Conservation (phyloP, 495 filamentous ascomycete genomes). For the Penicillium riverlandense region DNA sequence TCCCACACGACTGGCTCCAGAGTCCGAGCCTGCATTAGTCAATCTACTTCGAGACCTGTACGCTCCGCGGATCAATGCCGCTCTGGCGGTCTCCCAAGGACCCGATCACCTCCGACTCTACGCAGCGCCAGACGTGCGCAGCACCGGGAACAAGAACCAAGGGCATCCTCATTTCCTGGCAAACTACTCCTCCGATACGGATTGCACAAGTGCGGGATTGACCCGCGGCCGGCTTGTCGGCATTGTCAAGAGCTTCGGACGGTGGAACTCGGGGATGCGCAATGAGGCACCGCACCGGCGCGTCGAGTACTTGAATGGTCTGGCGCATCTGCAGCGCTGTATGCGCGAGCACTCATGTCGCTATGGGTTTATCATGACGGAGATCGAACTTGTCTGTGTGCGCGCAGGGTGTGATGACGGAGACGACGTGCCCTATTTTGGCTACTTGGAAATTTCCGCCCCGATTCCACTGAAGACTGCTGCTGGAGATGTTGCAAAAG, state of each 20-base stretch:
- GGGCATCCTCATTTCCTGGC: constrained; percentile 57
- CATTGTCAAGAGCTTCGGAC: constrained; percentile 79
- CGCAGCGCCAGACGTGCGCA: constrained; percentile 45
- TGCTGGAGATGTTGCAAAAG: not conserved
- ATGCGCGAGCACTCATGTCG: constrained; percentile 91
- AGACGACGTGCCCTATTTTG: constrained; percentile 71
- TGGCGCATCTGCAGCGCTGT: constrained; percentile 74
- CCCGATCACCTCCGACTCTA: constrained; percentile 52
- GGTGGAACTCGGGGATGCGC: constrained; percentile 92
- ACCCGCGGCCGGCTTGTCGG: constrained; percentile 77
- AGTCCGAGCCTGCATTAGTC: constrained; percentile 65
- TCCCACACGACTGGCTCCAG: constrained; percentile 53
- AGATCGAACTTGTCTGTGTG: constrained; percentile 88
- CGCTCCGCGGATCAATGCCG: constrained; percentile 71
- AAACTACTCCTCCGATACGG: constrained; percentile 65
- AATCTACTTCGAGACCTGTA: constrained; percentile 63
- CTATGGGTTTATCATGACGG: constrained; percentile 91
- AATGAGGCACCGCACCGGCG: constrained; percentile 70
- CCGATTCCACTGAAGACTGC: constrained; percentile 47
- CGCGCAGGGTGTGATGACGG: constrained; percentile 64
- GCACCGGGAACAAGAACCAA: constrained; percentile 41
- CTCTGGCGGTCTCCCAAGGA: constrained; percentile 61
- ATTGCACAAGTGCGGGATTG: constrained; percentile 63
- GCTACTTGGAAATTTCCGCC: constrained; percentile 68
- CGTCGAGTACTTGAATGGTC: constrained; percentile 76